Conservation (phyloP, 2,329 filamentous ascomycete genomes). For the Huntiella savannae region DNA sequence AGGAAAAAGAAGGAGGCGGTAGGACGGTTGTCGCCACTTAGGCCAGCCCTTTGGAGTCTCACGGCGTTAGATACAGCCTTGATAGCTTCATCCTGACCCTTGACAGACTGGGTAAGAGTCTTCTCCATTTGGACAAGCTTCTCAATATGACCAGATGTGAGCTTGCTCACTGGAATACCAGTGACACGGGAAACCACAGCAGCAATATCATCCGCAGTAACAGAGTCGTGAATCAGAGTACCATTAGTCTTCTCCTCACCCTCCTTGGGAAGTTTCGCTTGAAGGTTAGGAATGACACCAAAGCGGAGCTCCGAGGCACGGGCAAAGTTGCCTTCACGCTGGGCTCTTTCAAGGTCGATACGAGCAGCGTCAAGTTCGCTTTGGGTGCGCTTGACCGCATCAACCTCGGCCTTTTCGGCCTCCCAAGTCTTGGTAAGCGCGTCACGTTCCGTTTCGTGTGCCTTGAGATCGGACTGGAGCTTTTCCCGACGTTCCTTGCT, state of each 20-base stretch:
- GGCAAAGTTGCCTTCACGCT: slow-evolving; percentile 73
- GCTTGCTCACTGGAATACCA: slow-evolving; percentile 78
- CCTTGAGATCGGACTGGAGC: slow-evolving; percentile 57
- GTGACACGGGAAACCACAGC: slow-evolving; percentile 79
- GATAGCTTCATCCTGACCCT: slow-evolving; percentile 86
- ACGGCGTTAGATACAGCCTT: slow-evolving; percentile 84
- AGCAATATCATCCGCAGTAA: slow-evolving; percentile 90
- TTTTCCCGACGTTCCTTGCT: slow-evolving; percentile 78
- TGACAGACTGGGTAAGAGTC: slow-evolving; percentile 60
- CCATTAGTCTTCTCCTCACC: slow-evolving; percentile 25
- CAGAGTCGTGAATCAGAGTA: slow-evolving; percentile 72
- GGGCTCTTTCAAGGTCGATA: slow-evolving; percentile 70
- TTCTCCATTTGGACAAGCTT: slow-evolving; percentile 95
- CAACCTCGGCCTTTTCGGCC: slow-evolving; percentile 68
- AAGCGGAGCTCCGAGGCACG: slow-evolving; percentile 84
- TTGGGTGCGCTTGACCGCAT: slow-evolving; percentile 70
- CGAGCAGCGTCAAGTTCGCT: slow-evolving; percentile 73
- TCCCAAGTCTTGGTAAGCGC: slow-evolving; percentile 72
- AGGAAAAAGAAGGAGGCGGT: slow-evolving; percentile 95
- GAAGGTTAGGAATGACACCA: slow-evolving; percentile 63
- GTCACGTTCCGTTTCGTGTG: slow-evolving; percentile 58
- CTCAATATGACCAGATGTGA: slow-evolving; percentile 85
- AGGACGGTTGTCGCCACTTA: slow-evolving; percentile 80
- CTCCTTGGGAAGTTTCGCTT: slow-evolving; percentile 63
- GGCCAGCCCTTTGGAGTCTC: slow-evolving; percentile 75